These are phyloP conservation scores for Mucor ambiguus DNA, from an alignment of 371 early-diverging fungal species.

Conservation along the genomic window DNA sequence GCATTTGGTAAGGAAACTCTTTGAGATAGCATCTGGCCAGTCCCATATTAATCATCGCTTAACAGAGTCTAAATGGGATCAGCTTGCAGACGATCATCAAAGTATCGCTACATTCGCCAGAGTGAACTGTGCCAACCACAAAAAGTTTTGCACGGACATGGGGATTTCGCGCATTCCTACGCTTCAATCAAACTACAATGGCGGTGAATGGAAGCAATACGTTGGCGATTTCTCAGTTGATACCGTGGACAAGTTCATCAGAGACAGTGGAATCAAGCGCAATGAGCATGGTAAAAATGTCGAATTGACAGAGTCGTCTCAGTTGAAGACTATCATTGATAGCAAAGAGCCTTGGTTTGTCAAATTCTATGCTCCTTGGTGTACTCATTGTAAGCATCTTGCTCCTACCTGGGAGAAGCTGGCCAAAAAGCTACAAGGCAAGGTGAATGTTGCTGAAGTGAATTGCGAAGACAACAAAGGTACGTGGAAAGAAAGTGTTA, in stretches of 20 bases:
- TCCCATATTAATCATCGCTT: too few relatives aligned
- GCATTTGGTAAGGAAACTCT: conserved; percentile 27
- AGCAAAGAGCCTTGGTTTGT: conserved; percentile 65
- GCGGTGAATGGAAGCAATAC: conserved; percentile 18
- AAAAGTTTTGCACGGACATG: conserved; percentile 17
- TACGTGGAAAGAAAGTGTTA: conserved; percentile 15
- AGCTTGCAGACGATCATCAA: conserved; percentile 3
- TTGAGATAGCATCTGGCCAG: too few relatives aligned
- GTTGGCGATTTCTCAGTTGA: conserved; percentile 4
- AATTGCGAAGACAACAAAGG: conserved; percentile 73
- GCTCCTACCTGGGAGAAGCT: conserved; percentile 77
- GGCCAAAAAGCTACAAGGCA: conserved; percentile 58
- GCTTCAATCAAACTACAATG: conserved; percentile 10
- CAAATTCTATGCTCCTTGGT: conserved; percentile 89
- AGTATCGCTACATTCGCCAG: conserved; percentile 10
- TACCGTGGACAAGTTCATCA: conserved; percentile 14
- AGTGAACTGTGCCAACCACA: conserved; percentile 16
- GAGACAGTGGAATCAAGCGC: background rate
- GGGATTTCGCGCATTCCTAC: conserved; percentile 17
- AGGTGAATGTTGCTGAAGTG: conserved; percentile 75
- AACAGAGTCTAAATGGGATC: conserved; percentile 11
- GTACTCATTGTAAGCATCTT: conserved; percentile 83
- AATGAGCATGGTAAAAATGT: conserved; percentile 16
- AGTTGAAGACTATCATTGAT: conserved; percentile 7
- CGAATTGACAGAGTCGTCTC: background rate